Evolutionary conservation across 2,329 filamentous ascomycete genomes (phyloP), one percentile per base, ranked within the genome.

Genomic region (Cercospora brassicicola): DNA sequence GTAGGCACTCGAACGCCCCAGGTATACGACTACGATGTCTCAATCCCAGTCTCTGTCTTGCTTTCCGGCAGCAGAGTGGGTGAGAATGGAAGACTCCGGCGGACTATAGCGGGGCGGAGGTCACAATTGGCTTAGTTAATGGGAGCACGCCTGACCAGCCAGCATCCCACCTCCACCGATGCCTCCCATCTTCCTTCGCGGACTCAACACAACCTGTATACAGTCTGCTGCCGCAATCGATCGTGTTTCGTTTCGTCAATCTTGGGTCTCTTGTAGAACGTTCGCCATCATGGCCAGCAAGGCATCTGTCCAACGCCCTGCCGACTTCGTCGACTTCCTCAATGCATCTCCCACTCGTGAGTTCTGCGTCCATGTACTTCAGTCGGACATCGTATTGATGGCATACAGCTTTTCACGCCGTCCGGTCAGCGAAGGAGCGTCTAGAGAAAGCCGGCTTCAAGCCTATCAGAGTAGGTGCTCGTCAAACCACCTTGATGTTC

Each of bases 301-400:
- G 67, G 78, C 81, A 1, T 76, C 82, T 66, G 31, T 33, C 15
- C 75, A 81, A 69, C 81, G 78, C 65, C 92, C 92, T 64, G 83
- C 91, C 81, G 92, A 96, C 84, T 97, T 97, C 80, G 82, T 97
- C 78, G 90, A 92, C 81, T 97, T 97, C 82, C 90, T 97, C 79
- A 96, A 97, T 81, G 91, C 90, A 71, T 97, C 94, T 67, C 95
- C 95, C 11, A 96, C 94, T 63, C 94, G 94, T 97, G 86, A 75
- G 88, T 80, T 18, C 36, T 56, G 45, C 48, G 23, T n/a, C n/a
- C 30, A 60, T 20, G 0, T 2, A 9, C 6, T 26, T 2, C 31
- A 51, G 36, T 7, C 23, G 48, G 10, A 26, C 11, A 23, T 53
- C 42, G 60, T 53, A 23, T 33, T 59, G 59, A 39, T 7, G 9